phyloP scores from a whole-genome alignment of 2,329 filamentous ascomycete species.

The Ceratocystis huliohia region DNA sequence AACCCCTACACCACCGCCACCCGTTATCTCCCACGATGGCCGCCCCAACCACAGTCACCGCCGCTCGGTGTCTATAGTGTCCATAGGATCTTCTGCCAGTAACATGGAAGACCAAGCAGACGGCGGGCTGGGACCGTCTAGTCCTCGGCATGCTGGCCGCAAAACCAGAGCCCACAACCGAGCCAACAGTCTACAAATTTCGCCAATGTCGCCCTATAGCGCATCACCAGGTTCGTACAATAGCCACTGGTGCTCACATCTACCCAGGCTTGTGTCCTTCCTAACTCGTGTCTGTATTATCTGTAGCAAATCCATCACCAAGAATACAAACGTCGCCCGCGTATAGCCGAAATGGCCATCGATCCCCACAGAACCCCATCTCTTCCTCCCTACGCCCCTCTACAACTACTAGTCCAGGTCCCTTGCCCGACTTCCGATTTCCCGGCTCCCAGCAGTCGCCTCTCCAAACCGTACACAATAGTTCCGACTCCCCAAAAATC shows the following conservation, averaged over 20 bases:
- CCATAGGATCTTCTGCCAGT: conserved; percentile 48
- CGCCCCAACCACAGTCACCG: conserved; percentile 35
- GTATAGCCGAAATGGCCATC: conserved; percentile 33
- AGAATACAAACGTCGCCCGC: conserved; percentile 39
- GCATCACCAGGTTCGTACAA: conserved; percentile 31
- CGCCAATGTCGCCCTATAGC: conserved; percentile 35
- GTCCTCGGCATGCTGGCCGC: conserved; percentile 16
- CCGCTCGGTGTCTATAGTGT: conserved; percentile 72
- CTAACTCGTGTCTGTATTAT: not conserved
- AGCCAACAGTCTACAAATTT: conserved; percentile 69
- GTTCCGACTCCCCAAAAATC: conserved; percentile 26
- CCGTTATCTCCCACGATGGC: conserved; percentile 24
- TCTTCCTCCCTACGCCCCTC: conserved; percentile 29
- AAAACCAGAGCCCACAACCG: conserved; percentile 50
- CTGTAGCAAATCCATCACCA: conserved; percentile 31
- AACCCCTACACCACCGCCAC: conserved; percentile 24
- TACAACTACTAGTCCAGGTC: conserved; percentile 29
- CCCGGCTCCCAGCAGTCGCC: conserved; percentile 36
- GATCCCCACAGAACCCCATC: conserved; percentile 18
- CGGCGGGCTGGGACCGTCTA: conserved; percentile 7
- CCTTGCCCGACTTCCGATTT: conserved; percentile 45
- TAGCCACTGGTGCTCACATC: not conserved
- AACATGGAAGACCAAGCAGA: conserved; percentile 35
- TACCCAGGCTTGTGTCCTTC: not conserved
- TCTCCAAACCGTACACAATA: conserved; percentile 27